These are phyloP conservation scores for Neurospora sp. DNA, from an alignment of 495 filamentous ascomycete genomes.

Conservation along the genomic window DNA sequence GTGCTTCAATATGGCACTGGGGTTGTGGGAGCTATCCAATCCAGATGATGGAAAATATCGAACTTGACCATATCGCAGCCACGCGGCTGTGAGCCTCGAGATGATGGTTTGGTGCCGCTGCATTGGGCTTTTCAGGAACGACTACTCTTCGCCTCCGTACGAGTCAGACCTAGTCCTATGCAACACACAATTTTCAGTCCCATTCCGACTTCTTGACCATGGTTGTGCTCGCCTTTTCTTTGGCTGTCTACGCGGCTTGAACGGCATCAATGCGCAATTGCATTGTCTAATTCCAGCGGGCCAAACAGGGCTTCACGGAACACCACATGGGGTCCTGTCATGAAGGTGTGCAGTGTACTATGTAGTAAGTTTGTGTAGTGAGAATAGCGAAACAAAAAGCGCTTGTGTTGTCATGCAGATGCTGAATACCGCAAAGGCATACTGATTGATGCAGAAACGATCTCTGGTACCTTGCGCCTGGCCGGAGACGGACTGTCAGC, in stretches of 20 bases:
- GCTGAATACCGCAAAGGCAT: not conserved
- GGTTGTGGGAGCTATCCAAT: not conserved
- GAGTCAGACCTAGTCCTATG: not conserved
- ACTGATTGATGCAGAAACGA: conserved; percentile 12
- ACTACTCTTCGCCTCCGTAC: not conserved
- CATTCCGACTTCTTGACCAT: not conserved
- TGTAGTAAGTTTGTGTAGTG: not conserved
- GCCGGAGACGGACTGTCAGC: conserved; percentile 12
- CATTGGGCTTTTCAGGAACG: not conserved
- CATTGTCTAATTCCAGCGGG: conserved; percentile 17
- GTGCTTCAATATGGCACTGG: conserved; percentile 6
- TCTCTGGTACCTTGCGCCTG: conserved; percentile 7
- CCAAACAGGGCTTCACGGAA: conserved; percentile 13
- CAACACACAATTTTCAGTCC: not conserved
- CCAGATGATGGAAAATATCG: not conserved
- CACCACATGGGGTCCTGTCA: not conserved
- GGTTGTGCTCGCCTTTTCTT: not conserved
- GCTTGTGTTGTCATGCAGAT: not conserved
- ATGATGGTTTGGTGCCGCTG: not conserved
- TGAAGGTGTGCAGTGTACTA: not conserved
- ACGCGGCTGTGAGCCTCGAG: not conserved
- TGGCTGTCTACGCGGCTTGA: not conserved
- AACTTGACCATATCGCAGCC: not conserved
- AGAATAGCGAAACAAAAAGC: not conserved
- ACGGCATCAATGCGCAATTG: not conserved